phyloP scores from a whole-genome alignment of 2,329 filamentous ascomycete genomes.

The Phaeosphaeria sp. region DNA sequence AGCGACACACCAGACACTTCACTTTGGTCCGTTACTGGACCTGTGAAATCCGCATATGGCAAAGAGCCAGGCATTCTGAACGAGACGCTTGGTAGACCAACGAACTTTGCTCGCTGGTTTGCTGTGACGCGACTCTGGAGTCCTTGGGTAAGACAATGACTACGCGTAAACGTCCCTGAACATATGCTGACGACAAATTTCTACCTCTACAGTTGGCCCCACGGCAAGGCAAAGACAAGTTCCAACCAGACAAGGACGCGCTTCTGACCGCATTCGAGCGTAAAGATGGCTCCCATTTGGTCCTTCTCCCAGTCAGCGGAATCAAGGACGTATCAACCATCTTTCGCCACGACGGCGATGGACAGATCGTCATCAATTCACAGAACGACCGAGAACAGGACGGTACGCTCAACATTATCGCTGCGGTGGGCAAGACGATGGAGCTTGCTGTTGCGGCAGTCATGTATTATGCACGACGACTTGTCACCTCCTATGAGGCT shows the following conservation, averaged over 20 bases:
- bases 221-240: slow-evolving; percentile 74
- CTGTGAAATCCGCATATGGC: slow-evolving; percentile 63
- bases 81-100: slow-evolving; percentile 69
- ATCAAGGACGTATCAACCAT: slow-evolving; percentile 73
- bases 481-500: slow-evolving; percentile 59
- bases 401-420: slow-evolving; percentile 68
- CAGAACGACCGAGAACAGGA: slow-evolving; percentile 70
- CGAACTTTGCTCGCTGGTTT: slow-evolving; percentile 76
- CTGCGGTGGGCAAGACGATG: slow-evolving; percentile 74
- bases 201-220: slow-evolving; percentile 65
- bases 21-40: slow-evolving; percentile 72
- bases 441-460: slow-evolving; percentile 79
- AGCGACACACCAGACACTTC: slow-evolving; percentile 73
- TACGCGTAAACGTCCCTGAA: neutral
- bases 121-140: slow-evolving; percentile 79
- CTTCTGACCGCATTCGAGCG: slow-evolving; percentile 80
- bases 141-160: slow-evolving; percentile 65
- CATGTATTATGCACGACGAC: slow-evolving; percentile 83
- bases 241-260: slow-evolving; percentile 77
- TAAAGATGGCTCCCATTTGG: slow-evolving; percentile 73
- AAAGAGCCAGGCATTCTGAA: slow-evolving; percentile 65
- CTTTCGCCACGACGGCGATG: slow-evolving; percentile 70
- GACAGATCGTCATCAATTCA: slow-evolving; percentile 72
- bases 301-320: slow-evolving; percentile 80
- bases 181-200: neutral